Evolutionary conservation across 306 rosid species (phyloP), one percentile per base, ranked within the genome.

Genomic region (Cucurbita argyrosperma): DNA sequence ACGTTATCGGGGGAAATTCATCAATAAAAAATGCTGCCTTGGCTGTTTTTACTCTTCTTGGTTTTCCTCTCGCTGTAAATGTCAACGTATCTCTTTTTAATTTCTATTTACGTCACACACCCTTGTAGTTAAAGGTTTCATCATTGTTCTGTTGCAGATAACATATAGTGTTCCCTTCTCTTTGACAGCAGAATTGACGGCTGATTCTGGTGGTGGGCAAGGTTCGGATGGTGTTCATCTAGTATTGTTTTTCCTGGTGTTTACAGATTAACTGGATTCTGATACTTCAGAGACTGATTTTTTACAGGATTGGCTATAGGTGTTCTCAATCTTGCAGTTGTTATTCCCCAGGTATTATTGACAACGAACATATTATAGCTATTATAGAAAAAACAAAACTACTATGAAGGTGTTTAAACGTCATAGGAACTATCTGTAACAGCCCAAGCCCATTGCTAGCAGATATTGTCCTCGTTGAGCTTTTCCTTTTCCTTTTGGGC

Each of bases 41-140:
- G 80, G 83, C 85, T 80, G 88, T 95, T 59, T 95, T 95, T 87
- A 83, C 91, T 64, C 88, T 95, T 78, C 99, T 95, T 80, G 97
- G 99, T 73, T 95, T 95, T 81, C 99, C 99, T 43, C 97, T 95
- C 18, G 96, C 99, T 5, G 99, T 95, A 84, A 89, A 93, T 84
- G 62, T 40, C 60, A 40, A 43, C n/a, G 12, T 46, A 42, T 57
- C 69, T 57, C 37, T 16, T 56, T 42, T 13, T 37, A 56, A 57
- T 43, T 6, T 40, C 30, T 30, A 2, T 4, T 38, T 58, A 5
- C n/a, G 5, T 37, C 13, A 38, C 21, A 23, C 40, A 59, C 37
- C n/a, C 73, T 38, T 21, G 16, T 6, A 13, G 30, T 79, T 79
- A 70, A 70, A 30, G 16, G 21, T 30, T 14, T 15, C 74, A 13